Evolutionary conservation across 2,329 filamentous ascomycete species (phyloP), one percentile per base, ranked within the genome.

Genomic region (Aspergillus quadricinctus): DNA sequence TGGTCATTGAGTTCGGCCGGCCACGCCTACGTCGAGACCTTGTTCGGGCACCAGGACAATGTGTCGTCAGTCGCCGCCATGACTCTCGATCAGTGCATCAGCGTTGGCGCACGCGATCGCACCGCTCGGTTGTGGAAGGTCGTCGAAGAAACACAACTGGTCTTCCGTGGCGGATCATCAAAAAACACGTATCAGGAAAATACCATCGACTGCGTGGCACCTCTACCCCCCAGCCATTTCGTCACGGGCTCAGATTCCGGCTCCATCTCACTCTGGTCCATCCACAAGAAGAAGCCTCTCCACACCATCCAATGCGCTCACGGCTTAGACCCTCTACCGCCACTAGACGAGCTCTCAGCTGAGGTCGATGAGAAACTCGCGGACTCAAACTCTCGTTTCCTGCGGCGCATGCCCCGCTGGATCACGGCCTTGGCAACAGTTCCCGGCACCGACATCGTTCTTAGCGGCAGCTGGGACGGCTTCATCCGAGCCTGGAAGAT

Each of bases 121-220:
- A 97, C 92, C 2, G 94, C 93, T 41, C 83, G 94, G 57, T 77
- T 96, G 64, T 99, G 94, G 94, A 97, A 97, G 75, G 92, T 99
- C 1, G 86, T 90, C 4, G 94, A 99, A 66, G 93, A 99, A 77
- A 90, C 89, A 1, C 94, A 99, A 72, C 83, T 99, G 6, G 92
- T 97, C 1, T 99, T 97, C 75, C 88, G 93, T 49, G 93, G 92
- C 56, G 91, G 92, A 60, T 76, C 72, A 48, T 77, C 71, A 45
- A 79, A 71, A 49, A 75, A 78, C 17, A 66, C 75, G 9, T 84
- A 86, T 59, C 77, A 82, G 46, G 86, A 97, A 72, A 93, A 92
- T 54, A 95, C 88, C 69, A 92, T 97, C 75, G 94, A 99, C 74
- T 87, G 92, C 58, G 86, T 97, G 27, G 89, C 92, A 57, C 91